Evolutionary conservation across 805 yeast genomes (phyloP).

Genomic region (Candida railenensis): DNA sequence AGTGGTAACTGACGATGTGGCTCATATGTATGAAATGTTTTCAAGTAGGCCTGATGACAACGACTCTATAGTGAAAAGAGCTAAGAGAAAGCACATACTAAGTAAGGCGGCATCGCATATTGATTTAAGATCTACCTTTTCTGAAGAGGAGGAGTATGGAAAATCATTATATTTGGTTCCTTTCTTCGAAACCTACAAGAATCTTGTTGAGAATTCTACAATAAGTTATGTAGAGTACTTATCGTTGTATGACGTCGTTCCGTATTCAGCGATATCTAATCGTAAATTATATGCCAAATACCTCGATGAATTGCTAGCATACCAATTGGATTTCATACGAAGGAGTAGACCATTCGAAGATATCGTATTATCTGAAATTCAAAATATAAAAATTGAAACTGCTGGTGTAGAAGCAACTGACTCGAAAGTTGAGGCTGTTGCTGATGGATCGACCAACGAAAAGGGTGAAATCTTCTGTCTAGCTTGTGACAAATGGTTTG

Average conservation of each 20-base stretch:
- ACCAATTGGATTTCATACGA: constrained; percentile 48
- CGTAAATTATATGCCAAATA: constrained; percentile 31
- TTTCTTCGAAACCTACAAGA: constrained; percentile 14
- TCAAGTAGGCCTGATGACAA: constrained; percentile 22
- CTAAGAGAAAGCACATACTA: constrained; percentile 37
- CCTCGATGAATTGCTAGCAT: constrained; percentile 43
- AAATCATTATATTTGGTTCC: constrained; percentile 55
- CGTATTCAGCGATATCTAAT: constrained; percentile 8
- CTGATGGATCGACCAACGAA: constrained; percentile 14
- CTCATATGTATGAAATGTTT: constrained; percentile 20
- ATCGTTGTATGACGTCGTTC: constrained; percentile 34
- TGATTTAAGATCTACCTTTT: constrained; percentile 49
- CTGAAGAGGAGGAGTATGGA: constrained; percentile 64
- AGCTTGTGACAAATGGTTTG: constrained; percentile 62
- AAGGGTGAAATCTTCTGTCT: constrained; percentile 51
- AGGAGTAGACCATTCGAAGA: constrained; percentile 52
- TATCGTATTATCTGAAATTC: constrained; percentile 14
- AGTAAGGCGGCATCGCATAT: constrained; percentile 54
- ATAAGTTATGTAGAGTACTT: constrained; percentile 53
- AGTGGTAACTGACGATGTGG: constrained; percentile 10
- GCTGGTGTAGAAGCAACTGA: constrained; percentile 4
- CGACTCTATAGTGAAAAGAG: constrained; percentile 11
- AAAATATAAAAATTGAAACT: constrained; percentile 6
- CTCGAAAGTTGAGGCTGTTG: not conserved
- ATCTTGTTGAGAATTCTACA: constrained; percentile 16